Base-by-base conservation (phyloP, 2,329 filamentous ascomycete genomes). In the Colletotrichum sp. region DNA sequence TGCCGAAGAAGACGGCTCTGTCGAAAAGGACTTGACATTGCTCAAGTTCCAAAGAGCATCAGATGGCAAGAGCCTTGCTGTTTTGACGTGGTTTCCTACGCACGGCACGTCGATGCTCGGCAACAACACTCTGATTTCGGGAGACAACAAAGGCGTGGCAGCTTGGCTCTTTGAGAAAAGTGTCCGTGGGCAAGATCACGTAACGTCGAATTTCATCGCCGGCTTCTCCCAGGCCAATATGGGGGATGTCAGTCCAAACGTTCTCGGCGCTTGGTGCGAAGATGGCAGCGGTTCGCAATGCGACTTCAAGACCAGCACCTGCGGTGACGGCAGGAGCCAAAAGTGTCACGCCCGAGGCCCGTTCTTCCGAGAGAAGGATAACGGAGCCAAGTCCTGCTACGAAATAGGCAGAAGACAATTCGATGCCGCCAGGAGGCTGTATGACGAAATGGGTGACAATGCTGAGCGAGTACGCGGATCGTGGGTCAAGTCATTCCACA, bases 91-190 rank as follows among this genome's bases (percentile, higher is more conserved):
- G 94, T 98, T 96, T 82, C 92, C 96, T 3, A 95, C 96, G 0
- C 96, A 98, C 83, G 95, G 95, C 48, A 98, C 96, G 0, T 97
- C 95, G 3, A 92, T 98, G 88, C 91, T 95, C 67, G 94, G 94
- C 66, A 98, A 98, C 85, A 98, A 98, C 84, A 98, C 95, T 0
- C 88, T 98, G 8, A 92, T 97, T 63, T 93, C 94, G 4, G 96
- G 95, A 32, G 96, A 98, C 83, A 98, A 98, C 87, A 98, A 98
- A 85, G 96, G 96, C 7, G 94, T 98, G 7, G 96, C 96, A 1
- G 95, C 95, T 5, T 92, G 93, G 79, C 87, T 98, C 7, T 94
- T 98, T 77, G 96, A 98, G 83, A 91, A 94, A 79, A 90, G 90
- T 56, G 90, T 94, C 71, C 84, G 86, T 55, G 86, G 86, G 7